These are phyloP conservation scores for Erysimum cheiranthoides DNA, from an alignment of 345 rosid genomes.

Conservation along the genomic window DNA sequence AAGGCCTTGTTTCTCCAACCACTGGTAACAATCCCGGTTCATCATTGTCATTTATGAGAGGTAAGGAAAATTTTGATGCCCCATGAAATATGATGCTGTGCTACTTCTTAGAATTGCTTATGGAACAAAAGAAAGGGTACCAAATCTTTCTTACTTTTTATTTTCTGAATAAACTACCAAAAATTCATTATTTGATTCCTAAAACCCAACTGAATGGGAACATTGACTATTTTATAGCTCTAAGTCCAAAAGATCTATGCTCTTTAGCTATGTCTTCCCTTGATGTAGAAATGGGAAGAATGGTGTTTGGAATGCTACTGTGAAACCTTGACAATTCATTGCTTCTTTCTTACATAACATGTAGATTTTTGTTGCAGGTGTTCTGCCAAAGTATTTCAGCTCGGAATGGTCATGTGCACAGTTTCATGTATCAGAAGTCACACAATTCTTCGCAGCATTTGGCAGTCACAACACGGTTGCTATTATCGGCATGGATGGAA, in stretches of 20 bases:
- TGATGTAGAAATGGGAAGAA: conserved; percentile 6
- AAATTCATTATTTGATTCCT: not conserved
- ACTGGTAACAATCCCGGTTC: conserved; percentile 77
- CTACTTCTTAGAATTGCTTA: conserved; percentile 2
- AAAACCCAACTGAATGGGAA: not conserved
- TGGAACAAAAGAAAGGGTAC: not conserved
- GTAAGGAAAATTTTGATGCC: conserved; percentile 44
- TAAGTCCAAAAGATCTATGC: conserved; percentile 1
- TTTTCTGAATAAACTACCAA: not conserved
- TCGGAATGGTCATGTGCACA: conserved; percentile 95
- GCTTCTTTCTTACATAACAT: conserved; percentile 12
- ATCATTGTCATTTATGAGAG: conserved; percentile 86
- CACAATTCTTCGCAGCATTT: conserved; percentile 81
- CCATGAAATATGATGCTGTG: conserved; percentile 5
- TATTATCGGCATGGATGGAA: conserved; percentile 82
- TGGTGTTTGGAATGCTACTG: not conserved
- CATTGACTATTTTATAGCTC: conserved; percentile 1
- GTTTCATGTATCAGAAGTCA: conserved; percentile 75
- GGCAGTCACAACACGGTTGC: conserved; percentile 73
- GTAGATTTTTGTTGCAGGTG: conserved; percentile 55
- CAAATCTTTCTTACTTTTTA: not conserved
- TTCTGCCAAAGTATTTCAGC: conserved; percentile 90
- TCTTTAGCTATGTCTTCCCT: not conserved
- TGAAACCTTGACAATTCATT: conserved; percentile 13
- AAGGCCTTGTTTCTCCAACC: conserved; percentile 67